Conservation (phyloP, 2,329 filamentous ascomycete genomes). For the Penicillium sp. region DNA sequence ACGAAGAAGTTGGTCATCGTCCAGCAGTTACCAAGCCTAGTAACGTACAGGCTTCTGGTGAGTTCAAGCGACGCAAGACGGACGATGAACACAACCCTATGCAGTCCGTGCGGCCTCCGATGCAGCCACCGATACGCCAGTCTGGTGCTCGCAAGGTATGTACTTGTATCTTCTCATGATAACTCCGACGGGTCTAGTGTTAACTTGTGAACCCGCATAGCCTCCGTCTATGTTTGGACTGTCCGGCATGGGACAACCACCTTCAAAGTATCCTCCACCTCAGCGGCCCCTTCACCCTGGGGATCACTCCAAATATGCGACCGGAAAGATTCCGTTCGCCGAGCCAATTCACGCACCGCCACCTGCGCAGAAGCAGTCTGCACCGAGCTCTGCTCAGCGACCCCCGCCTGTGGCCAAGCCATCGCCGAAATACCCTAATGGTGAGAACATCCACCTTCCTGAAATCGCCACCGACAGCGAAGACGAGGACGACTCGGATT, state of each 20-base stretch:
- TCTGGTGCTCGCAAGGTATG: constrained; percentile 71
- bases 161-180: neutral
- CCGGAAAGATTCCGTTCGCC: constrained; percentile 85
- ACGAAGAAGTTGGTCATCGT: constrained; percentile 56
- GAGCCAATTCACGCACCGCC: constrained; percentile 59
- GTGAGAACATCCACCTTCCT: constrained; percentile 85
- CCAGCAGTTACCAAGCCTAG: constrained; percentile 39
- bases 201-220: constrained; percentile 30
- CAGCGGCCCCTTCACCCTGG: constrained; percentile 65
- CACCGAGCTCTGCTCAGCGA: constrained; percentile 47
- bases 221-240: constrained; percentile 41
- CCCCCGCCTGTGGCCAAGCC: constrained; percentile 50
- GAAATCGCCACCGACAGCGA: constrained; percentile 96
- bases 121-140: constrained; percentile 80
- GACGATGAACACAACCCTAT: constrained; percentile 67
- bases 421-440: constrained; percentile 82
- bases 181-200: neutral
- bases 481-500: constrained; percentile 68
- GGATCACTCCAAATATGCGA: constrained; percentile 84
- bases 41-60: constrained; percentile 62
- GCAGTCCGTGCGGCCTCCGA: constrained; percentile 64
- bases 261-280: constrained; percentile 50
- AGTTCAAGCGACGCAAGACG: constrained; percentile 77
- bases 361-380: constrained; percentile 64
- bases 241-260: constrained; percentile 31